These are phyloP conservation scores for Saccharomycopsis fibuligera DNA, from an alignment of 805 yeast species.

Conservation along the genomic window DNA sequence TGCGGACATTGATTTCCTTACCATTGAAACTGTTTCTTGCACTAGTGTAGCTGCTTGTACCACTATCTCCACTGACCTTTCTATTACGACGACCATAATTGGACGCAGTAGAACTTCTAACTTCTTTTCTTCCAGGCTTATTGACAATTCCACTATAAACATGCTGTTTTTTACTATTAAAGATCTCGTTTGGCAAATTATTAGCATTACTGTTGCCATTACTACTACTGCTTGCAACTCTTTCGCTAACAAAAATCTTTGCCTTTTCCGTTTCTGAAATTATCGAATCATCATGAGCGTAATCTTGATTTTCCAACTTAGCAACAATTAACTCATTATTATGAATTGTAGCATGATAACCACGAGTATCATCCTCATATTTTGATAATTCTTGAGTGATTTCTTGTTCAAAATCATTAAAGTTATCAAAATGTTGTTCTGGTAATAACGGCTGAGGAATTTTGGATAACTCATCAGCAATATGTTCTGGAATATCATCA, in stretches of 20 bases:
- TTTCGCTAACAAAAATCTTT: not conserved
- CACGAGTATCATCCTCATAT: conserved; percentile 9
- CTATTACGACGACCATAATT: conserved; percentile 2
- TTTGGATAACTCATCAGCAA: conserved; percentile 17
- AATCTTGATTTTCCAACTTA: conserved; percentile 7
- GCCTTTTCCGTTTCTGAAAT: not conserved
- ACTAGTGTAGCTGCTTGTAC: conserved; percentile 5
- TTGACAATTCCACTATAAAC: conserved; percentile 14
- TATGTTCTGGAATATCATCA: conserved; percentile 16
- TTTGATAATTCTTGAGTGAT: conserved; percentile 15
- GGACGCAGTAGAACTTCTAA: conserved; percentile 7
- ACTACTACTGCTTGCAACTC: not conserved
- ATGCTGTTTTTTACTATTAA: conserved; percentile 19
- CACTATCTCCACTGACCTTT: conserved; percentile 15
- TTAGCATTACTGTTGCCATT: not conserved
- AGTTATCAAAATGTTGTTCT: conserved; percentile 21
- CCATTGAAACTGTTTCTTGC: conserved; percentile 7
- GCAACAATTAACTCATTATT: conserved; percentile 20
- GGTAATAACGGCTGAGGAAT: conserved; percentile 21
- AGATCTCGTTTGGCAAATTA: too few relatives aligned
- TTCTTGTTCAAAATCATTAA: conserved; percentile 17
- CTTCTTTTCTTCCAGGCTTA: conserved; percentile 14
- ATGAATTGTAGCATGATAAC: conserved; percentile 7
- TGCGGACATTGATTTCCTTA: conserved; percentile 5
- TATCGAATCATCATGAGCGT: not conserved